Conservation (phyloP, 1,139 yeast species). For the Magnusiomyces tetraspermus region DNA sequence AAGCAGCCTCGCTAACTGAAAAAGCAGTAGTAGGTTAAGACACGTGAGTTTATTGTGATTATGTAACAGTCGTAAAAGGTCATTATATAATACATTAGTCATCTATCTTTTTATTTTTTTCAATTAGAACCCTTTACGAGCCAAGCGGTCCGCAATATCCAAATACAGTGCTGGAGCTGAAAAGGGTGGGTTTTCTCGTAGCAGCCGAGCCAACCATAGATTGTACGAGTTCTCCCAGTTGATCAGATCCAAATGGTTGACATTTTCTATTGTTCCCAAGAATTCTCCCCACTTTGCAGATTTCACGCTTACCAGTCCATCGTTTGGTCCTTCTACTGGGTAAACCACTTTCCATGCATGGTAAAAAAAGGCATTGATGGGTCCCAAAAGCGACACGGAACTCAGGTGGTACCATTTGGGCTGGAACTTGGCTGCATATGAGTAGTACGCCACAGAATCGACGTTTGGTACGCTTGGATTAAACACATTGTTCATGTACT, state of each 20-base stretch:
- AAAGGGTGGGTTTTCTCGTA: slow-evolving; percentile 38
- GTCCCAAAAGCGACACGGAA: neutral
- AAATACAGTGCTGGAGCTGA: slow-evolving; percentile 69
- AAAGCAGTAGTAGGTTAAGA: neutral
- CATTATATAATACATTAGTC: neutral
- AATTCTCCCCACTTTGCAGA: slow-evolving; percentile 81
- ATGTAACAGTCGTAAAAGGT: neutral
- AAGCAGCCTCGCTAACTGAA: neutral
- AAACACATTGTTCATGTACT: slow-evolving; percentile 41
- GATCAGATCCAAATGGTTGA: slow-evolving; percentile 78
- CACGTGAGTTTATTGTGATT: neutral
- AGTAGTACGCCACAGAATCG: slow-evolving; percentile 60
- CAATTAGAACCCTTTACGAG: slow-evolving; percentile 48
- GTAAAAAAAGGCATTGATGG: slow-evolving; percentile 32
- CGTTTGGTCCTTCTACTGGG: slow-evolving; percentile 49
- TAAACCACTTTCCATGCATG: slow-evolving; percentile 54
- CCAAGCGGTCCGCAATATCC: slow-evolving; percentile 61
- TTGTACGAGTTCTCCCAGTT: slow-evolving; percentile 66
- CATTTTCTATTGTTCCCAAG: slow-evolving; percentile 64
- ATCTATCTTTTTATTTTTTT: neutral
- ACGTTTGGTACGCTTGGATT: slow-evolving; percentile 46
- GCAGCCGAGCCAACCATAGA: slow-evolving; percentile 24
- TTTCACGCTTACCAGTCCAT: slow-evolving; percentile 73
- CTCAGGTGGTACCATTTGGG: slow-evolving; percentile 52
- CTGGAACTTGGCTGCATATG: slow-evolving; percentile 67